phyloP scores from a whole-genome alignment of 345 rosid species.

The Aurinia saxatilis region DNA sequence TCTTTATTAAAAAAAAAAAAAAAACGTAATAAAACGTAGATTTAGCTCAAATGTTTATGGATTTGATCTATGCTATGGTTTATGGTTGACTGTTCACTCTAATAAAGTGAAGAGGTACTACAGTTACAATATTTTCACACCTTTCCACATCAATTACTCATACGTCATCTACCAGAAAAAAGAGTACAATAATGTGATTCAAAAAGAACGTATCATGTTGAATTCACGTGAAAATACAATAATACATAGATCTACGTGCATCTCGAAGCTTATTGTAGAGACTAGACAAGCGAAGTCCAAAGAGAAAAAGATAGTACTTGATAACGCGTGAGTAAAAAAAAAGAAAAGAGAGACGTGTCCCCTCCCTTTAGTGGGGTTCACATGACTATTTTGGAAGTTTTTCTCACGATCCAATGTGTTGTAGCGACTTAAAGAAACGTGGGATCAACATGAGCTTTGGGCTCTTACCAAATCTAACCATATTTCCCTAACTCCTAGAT shows the following conservation, averaged over 20 bases:
- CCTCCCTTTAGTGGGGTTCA: slow-evolving; percentile 7
- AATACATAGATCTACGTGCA: slow-evolving; percentile 5
- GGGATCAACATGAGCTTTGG: neutral
- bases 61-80: no score
- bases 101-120: no score
- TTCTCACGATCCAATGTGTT: slow-evolving; percentile 20
- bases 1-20: no score
- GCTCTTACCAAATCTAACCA: neutral
- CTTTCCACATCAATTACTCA: neutral
- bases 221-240: slow-evolving; percentile 21
- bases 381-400: slow-evolving; percentile 4
- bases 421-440: slow-evolving; percentile 14
- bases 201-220: neutral
- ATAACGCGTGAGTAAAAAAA: neutral
- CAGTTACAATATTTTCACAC: neutral
- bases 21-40: no score
- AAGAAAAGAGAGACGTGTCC: slow-evolving; percentile 17
- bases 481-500: neutral
- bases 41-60: no score
- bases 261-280: slow-evolving; percentile 7
- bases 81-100: no score
- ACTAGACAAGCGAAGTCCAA: neutral
- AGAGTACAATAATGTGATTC: neutral
- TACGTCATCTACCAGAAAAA: neutral
- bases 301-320: neutral